Evolutionary conservation across 495 filamentous ascomycete genomes (phyloP).

Genomic region (Aspergillus kassunensis): DNA sequence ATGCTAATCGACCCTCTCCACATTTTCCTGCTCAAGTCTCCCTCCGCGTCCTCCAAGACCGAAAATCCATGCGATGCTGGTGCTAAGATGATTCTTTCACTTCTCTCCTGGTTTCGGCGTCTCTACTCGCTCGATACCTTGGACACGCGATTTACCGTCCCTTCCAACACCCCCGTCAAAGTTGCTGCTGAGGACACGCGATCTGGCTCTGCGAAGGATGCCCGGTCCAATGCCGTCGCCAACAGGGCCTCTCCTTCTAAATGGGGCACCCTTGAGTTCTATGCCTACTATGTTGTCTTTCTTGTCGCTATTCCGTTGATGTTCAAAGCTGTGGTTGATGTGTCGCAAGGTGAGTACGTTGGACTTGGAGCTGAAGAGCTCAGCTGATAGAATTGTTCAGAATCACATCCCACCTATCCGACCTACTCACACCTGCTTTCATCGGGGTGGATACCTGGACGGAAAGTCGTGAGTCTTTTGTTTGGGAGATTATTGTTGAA

Average conservation of each 20-base stretch:
- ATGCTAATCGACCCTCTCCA: conserved; percentile 4
- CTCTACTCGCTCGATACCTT: conserved; percentile 70
- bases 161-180: conserved; percentile 62
- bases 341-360: conserved; percentile 68
- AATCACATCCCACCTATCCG: conserved; percentile 73
- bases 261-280: conserved; percentile 89
- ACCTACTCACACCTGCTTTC: conserved; percentile 69
- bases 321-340: conserved; percentile 82
- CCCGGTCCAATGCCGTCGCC: conserved; percentile 44
- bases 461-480: conserved; percentile 68
- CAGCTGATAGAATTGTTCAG: conserved; percentile 41
- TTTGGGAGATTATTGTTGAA: background rate
- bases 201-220: conserved; percentile 37
- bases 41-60: background rate
- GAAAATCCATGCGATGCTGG: conserved; percentile 28
- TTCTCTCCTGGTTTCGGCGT: conserved; percentile 16
- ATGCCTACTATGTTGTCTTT: conserved; percentile 73
- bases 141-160: conserved; percentile 82
- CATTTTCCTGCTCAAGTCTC: conserved; percentile 6
- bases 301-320: conserved; percentile 70
- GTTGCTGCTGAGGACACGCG: conserved; percentile 47
- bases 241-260: conserved; percentile 50
- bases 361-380: background rate
- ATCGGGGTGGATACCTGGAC: conserved; percentile 90
- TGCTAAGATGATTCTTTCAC: conserved; percentile 32